Base-by-base conservation (phyloP, 139 green algal genomes). In the Haematococcus lacustris region DNA sequence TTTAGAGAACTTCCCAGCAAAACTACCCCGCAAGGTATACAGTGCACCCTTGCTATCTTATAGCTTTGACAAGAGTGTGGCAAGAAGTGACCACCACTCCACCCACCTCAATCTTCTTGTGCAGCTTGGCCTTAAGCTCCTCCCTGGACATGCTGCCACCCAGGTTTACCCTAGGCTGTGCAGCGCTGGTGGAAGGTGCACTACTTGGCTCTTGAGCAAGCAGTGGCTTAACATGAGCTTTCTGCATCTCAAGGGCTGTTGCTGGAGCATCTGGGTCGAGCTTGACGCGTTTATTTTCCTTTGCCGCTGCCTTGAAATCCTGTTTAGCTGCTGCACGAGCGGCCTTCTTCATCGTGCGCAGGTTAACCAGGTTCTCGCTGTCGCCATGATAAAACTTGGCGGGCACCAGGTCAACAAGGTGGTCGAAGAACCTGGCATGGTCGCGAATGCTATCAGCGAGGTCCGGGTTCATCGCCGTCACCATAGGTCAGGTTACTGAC, bases 361-460 rank as follows among this genome's bases (percentile, higher is more conserved):
- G 51, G 60, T 85, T 73, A 1, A 86, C 35, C 2, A 47, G 63
- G 23, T 78, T 68, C 1, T 81, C 70, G 23, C 73, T 71, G 25
- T 79, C 73, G 23, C 32, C 51, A 40, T 88, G 76, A 51, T 92
- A 94, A 70, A 82, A 81, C 35, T 78, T 83, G 0, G 87, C 76
- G 33, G 89, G 88, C 33, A 94, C 85, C 0, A 90, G 66, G 35
- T 92, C 86, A 0, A 89, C 89, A 2, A 94, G 73, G 13, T 74
- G 73, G 61, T 92, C 84, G 69, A 94, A 94, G 71, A 92, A 94
- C 23, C 53, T 21, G 33, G 53, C 53, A 64, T 64, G 53, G 23
- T 64, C 23, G 23, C 33, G 13, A 23, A 64, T 57, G 47, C 13
- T 21, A 57, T 57, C 47, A n/a, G n/a, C n/a, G n/a, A n/a, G n/a